Evolutionary conservation across 345 rosid species (phyloP).

Genomic region (Bruguiera sexangula): DNA sequence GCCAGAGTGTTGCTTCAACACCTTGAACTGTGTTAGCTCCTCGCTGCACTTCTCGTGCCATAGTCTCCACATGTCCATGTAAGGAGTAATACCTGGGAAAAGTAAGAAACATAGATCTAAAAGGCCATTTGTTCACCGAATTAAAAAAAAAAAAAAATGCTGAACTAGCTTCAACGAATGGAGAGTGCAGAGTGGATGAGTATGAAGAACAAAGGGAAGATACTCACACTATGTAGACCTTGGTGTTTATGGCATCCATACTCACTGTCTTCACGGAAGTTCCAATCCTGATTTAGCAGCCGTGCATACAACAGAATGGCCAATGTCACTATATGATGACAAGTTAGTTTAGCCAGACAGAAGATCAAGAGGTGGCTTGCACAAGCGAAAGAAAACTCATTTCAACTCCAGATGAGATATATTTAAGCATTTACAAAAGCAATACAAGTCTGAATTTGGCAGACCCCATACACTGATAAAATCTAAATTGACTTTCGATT

Average conservation of each 20-base stretch:
- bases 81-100: conserved; percentile 64
- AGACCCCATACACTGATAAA: too few relatives aligned
- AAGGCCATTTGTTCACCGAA: not conserved
- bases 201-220: not conserved
- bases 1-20: conserved; percentile 93
- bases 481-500: too few relatives aligned
- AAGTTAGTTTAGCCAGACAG: not conserved
- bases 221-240: conserved; percentile 21
- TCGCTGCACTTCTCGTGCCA: conserved; percentile 80
- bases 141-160: not conserved
- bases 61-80: conserved; percentile 77
- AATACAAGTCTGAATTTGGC: too few relatives aligned
- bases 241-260: conserved; percentile 21
- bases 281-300: conserved; percentile 7
- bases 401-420: too few relatives aligned
- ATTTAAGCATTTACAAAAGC: too few relatives aligned
- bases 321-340: not conserved
- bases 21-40: conserved; percentile 74
- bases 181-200: not conserved
- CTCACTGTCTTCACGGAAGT: not conserved
- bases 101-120: too few relatives aligned
- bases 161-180: not conserved
- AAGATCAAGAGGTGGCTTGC: too few relatives aligned
- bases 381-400: too few relatives aligned
- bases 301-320: not conserved